Conservation (phyloP, 2,329 filamentous ascomycete genomes). For the Achaetomium macrosporum region DNA sequence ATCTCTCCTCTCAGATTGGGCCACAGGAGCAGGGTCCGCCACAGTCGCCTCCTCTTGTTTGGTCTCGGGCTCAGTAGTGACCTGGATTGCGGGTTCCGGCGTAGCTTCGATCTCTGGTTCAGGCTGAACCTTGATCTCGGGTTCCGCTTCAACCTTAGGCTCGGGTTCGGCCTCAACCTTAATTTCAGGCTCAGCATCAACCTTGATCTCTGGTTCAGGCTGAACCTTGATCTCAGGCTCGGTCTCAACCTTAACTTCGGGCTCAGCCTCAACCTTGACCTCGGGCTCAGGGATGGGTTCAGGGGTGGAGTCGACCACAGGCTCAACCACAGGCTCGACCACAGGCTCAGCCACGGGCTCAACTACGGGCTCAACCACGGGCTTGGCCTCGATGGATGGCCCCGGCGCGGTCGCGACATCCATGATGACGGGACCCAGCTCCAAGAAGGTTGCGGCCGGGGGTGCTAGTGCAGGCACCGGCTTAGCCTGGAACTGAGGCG, state of each 20-base stretch:
- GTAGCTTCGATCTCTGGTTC: slow-evolving; percentile 2
- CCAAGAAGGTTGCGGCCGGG: background rate
- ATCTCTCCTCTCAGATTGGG: slow-evolving; percentile 16
- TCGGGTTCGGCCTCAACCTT: slow-evolving; percentile 5
- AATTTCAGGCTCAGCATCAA: background rate
- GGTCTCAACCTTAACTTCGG: too few species aligned
- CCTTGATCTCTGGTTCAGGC: too few species aligned
- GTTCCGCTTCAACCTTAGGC: slow-evolving; percentile 1
- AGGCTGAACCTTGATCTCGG: background rate
- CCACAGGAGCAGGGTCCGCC: background rate
- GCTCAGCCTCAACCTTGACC: background rate
- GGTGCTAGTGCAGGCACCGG: background rate
- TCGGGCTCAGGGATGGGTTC: background rate
- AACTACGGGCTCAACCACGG: background rate
- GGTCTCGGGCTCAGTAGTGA: slow-evolving; percentile 3
- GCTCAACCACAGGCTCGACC: background rate
- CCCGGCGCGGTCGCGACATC: slow-evolving; percentile 9
- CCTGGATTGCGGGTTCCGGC: too few species aligned
- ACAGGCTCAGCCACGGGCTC: slow-evolving; percentile 1
- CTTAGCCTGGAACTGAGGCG: slow-evolving; percentile 5
- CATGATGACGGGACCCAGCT: slow-evolving; percentile 10
- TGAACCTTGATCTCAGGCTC: too few species aligned
- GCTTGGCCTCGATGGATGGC: slow-evolving; percentile 3
- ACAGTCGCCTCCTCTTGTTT: background rate
- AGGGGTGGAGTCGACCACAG: too few species aligned